These are phyloP conservation scores for Tuctoria greenei DNA, from an alignment of 176 grass and related monocot species.

Conservation along the genomic window DNA sequence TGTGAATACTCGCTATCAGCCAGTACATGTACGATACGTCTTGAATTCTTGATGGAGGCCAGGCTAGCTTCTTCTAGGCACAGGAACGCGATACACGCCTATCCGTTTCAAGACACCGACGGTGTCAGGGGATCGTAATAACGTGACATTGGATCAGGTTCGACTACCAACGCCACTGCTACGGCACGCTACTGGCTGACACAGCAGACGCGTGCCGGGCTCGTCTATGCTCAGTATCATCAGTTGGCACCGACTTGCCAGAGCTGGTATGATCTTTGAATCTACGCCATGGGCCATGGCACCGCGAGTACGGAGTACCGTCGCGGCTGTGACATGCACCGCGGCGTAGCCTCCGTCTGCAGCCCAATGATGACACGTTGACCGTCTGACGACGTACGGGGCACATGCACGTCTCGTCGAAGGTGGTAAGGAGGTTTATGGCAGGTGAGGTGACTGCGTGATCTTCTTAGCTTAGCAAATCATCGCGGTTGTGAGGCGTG, in stretches of 20 bases:
- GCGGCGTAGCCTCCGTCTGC: neutral
- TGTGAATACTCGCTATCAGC: too few species aligned
- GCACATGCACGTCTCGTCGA: neutral
- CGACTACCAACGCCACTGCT: neutral
- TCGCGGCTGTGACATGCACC: neutral
- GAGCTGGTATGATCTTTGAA: neutral
- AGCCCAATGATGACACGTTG: neutral
- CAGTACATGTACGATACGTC: too few species aligned
- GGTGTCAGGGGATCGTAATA: neutral
- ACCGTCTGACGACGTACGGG: neutral
- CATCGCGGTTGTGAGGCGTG: neutral
- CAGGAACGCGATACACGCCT: too few species aligned
- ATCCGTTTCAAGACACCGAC: too few species aligned
- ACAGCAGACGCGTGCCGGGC: neutral
- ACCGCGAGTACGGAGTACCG: too few species aligned
- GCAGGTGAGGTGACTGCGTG: neutral
- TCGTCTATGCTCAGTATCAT: neutral
- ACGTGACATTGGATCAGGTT: neutral
- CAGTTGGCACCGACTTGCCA: neutral
- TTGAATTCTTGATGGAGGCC: too few species aligned
- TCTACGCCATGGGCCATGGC: too few species aligned
- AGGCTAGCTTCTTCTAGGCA: too few species aligned
- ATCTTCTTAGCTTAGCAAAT: neutral
- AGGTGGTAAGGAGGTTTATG: neutral
- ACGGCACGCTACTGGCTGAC: neutral